Evolutionary conservation across 1,284 basidiomycete species (phyloP).

Genomic region (Meira nashicola): DNA sequence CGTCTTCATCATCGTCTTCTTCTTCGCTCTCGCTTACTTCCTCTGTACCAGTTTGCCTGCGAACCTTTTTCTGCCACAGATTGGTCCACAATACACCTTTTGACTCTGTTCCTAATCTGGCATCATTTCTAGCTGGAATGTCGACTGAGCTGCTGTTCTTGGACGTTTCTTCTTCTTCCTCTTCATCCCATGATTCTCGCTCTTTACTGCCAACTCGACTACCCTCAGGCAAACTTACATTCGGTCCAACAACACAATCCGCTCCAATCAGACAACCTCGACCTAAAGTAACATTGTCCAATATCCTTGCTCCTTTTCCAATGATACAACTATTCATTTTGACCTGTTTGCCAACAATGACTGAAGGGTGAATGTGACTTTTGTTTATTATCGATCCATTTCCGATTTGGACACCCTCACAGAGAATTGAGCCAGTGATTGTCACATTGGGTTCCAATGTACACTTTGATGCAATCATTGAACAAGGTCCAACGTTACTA

Average conservation of each 20-base stretch:
- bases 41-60: background rate
- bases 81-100: slow-evolving; percentile 4
- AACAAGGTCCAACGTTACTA: slow-evolving; percentile 8
- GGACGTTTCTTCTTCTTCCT: slow-evolving; percentile 3
- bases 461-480: slow-evolving; percentile 1
- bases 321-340: slow-evolving; percentile 63
- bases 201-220: slow-evolving; percentile 63
- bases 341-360: slow-evolving; percentile 64
- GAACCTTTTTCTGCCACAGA: slow-evolving; percentile 2
- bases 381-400: slow-evolving; percentile 21
- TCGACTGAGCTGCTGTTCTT: slow-evolving; percentile 18
- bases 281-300: slow-evolving; percentile 63
- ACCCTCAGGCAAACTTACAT: slow-evolving; percentile 66
- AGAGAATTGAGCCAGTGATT: slow-evolving; percentile 70
- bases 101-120: background rate
- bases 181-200: background rate
- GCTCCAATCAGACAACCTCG: slow-evolving; percentile 53
- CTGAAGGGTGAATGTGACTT: slow-evolving; percentile 40
- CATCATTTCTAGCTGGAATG: background rate
- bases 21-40: slow-evolving; percentile 22
- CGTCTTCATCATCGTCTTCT: slow-evolving; percentile 19
- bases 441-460: background rate
- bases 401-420: slow-evolving; percentile 67
- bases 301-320: slow-evolving; percentile 69
- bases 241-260: slow-evolving; percentile 47